Base-by-base conservation (phyloP, 108 stramenopile genomes). In the Nitzschia sp. region DNA sequence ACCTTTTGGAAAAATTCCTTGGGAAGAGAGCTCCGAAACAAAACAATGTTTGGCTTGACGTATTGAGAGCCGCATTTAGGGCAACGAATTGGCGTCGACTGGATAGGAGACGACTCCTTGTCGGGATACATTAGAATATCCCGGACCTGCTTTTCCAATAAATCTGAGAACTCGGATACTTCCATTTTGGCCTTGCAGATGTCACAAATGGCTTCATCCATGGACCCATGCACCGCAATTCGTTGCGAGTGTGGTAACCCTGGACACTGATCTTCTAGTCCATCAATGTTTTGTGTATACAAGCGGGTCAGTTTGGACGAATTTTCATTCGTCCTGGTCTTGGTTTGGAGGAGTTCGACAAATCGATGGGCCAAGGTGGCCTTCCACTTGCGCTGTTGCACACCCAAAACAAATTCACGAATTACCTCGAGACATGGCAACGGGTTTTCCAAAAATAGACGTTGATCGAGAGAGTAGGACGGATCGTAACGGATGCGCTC, bases 241-340 rank as follows among this genome's bases (percentile, higher is more conserved):
- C 91, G 77, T 53, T 81, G 84, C 19, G 86, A 84, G 15, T 57
- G 71, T 7, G 87, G 84, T 12, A 97, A 50, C 8, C 77, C 63
- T 5, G 71, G 74, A 52, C 85, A 84, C 76, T 91, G 92, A 41
- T 84, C 75, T 69, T 98, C 97, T 39, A 98, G 69, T 65, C 91
- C 91, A 69, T 98, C 97, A 77, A 98, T 96, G 70, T 98, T 98
- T 73, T 98, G 97, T 9, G 96, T 96, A 67, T 94, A 97, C 57
- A 83, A 72, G 39, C 96, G 78, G 38, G 90, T 57, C 17, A 98
- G 72, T 63, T 92, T 70, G 17, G 46, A 48, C n/a, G 46, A 17
- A 48, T 64, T 89, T 84, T 48, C 46, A 57, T 82, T 68, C 50
- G 84, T 38, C 6, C 80, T 76, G 0, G 81, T 79, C 67, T 86